Conservation (phyloP, 306 rosid species). For the Purshia tridentata region DNA sequence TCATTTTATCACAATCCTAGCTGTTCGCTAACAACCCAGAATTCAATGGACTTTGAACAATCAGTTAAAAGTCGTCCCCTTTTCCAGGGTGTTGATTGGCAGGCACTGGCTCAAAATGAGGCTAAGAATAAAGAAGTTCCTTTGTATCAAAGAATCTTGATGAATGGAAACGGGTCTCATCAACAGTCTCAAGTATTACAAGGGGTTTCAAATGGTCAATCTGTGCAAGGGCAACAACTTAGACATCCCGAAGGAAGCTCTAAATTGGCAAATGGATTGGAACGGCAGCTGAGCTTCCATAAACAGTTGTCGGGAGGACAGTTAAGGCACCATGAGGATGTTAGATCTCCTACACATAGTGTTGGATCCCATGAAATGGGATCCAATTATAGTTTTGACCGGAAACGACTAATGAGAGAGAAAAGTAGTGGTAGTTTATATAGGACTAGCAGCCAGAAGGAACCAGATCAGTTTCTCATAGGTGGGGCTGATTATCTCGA, state of each 20-base stretch:
- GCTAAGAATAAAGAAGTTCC: constrained; percentile 72
- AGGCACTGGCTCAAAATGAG: constrained; percentile 75
- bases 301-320: constrained; percentile 73
- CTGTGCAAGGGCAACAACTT: constrained; percentile 58
- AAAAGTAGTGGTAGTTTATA: constrained; percentile 67
- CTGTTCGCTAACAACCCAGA: constrained; percentile 88
- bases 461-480: constrained; percentile 51
- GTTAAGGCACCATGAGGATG: constrained; percentile 73
- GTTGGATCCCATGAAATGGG: constrained; percentile 92
- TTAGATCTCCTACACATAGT: constrained; percentile 78
- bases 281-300: constrained; percentile 83
- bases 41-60: constrained; percentile 81
- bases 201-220: constrained; percentile 62
- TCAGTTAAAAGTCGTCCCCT: constrained; percentile 94
- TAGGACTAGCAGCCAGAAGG: constrained; percentile 69
- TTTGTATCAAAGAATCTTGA: constrained; percentile 47
- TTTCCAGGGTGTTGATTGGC: constrained; percentile 93
- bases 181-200: constrained; percentile 66
- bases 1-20: constrained; percentile 92
- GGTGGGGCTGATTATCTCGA: constrained; percentile 73
- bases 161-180: constrained; percentile 61
- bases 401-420: constrained; percentile 61
- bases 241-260: constrained; percentile 79
- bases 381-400: constrained; percentile 71
- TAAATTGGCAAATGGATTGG: constrained; percentile 59